phyloP scores from a whole-genome alignment of 805 yeast species.

The Ogataea kodamae region DNA sequence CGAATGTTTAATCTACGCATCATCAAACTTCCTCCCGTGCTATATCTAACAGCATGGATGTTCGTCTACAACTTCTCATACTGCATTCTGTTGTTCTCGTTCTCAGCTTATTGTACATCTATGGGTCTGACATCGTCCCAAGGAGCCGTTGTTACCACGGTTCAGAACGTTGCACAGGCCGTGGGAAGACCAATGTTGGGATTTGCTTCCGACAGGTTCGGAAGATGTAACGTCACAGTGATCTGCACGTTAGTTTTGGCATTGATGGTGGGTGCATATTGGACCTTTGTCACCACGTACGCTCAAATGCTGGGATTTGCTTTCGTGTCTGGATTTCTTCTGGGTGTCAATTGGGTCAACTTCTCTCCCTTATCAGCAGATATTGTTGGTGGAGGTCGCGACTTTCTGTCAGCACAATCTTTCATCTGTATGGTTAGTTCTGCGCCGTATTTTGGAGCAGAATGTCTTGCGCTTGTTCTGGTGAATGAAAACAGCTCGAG shows the following conservation, averaged over 20 bases:
- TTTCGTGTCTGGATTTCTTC: constrained; percentile 40
- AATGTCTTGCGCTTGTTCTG: constrained; percentile 31
- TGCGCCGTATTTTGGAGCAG: constrained; percentile 31
- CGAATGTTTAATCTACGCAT: constrained; percentile 16
- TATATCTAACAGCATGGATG: constrained; percentile 25
- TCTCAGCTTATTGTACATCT: constrained; percentile 46
- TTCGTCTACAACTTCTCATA: constrained; percentile 29
- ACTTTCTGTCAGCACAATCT: constrained; percentile 29
- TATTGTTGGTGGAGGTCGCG: constrained; percentile 30
- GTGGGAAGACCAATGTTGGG: constrained; percentile 53
- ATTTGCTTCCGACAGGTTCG: constrained; percentile 41
- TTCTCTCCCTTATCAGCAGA: constrained; percentile 36
- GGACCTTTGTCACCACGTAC: constrained; percentile 47
- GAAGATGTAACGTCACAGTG: constrained; percentile 45
- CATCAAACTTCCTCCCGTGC: constrained; percentile 22
- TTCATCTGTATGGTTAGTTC: constrained; percentile 28
- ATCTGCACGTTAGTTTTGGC: constrained; percentile 34
- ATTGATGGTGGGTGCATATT: constrained; percentile 41
- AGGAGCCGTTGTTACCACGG: constrained; percentile 45
- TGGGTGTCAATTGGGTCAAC: constrained; percentile 45
- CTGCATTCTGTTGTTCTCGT: constrained; percentile 41
- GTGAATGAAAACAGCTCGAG: constrained; percentile 22
- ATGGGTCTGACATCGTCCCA: constrained; percentile 45
- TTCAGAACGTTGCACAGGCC: constrained; percentile 44
- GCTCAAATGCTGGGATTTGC: constrained; percentile 41